Evolutionary conservation across 2,329 filamentous ascomycete species (phyloP), one percentile per base, ranked within the genome.

Genomic region (Scedosporium minutisporum): DNA sequence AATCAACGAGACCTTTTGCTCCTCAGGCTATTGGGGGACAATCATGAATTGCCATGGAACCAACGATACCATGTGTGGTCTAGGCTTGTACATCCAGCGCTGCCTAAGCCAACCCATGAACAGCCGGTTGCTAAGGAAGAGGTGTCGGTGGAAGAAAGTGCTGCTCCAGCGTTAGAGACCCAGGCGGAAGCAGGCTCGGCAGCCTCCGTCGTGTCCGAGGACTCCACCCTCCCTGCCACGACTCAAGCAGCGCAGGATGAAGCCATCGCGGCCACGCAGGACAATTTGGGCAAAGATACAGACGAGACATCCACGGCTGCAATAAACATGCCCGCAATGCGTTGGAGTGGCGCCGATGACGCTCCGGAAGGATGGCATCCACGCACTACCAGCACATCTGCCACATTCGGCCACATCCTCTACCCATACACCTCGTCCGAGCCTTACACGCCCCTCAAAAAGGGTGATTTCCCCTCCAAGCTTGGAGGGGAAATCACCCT

Each of bases 371-470:
- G 55, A n/a, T 65, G 65, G 64, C 63, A 61, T 0, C 59, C 64
- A 9, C 16, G n/a, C 23, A 38, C 46, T 21, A 63, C 51, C 18
- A 61, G 67, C 5, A 76, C 78, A 1, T 70, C 68, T 2, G 80
- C 81, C 10, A 73, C 74, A 2, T 85, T 85, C 66, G 83, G 83
- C 18, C 78, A 82, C 61, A 65, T 84, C 41, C 74, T 85, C 0
- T 78, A 80, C 64, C 58, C 62, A 5, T 46, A 42, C n/a, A 42
- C 46, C 18, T 46, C 58, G 23, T 51, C 60, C 14, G 10, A 9
- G 12, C 41, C 38, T n/a, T 60, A 44, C 58, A 58, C 21, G 4
- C 18, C 18, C 12, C 23, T 18, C 48, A 21, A 23, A 23, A n/a
- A 18, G 44, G 29, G 21, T 25, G 18, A 44, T 16, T 7, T 23